Evolutionary conservation across 805 yeast genomes (phyloP), one percentile per base, ranked within the genome.

Genomic region (Saccharomycodes ludwigii): DNA sequence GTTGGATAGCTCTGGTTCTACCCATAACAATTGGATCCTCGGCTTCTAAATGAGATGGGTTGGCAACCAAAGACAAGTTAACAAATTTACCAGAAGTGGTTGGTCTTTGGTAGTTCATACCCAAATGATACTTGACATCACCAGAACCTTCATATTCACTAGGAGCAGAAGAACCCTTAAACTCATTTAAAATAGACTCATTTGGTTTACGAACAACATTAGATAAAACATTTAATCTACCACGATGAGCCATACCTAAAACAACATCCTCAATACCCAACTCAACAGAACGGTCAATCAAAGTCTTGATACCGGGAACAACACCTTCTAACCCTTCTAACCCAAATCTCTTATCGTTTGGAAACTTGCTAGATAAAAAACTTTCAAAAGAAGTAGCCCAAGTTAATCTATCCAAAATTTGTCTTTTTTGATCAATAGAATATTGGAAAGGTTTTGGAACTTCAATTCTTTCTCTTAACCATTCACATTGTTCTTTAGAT

Each of bases 191-290:
- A 54, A 91, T 91, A 31, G 95, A 85, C 66, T 88, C 97, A 58
- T 91, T 86, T 50, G 98, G 97, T 61, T 91, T 91, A 66, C 98
- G 81, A 30, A 91, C 96, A 49, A 91, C 97, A 65, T 91, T 91
- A 38, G 97, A 84, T 61, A 91, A 73, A 78, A 91, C 86, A 61
- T 91, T 91, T 51, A 91, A 70, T 67, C 99, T 78, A 64, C 99
- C 99, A 72, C 99, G 82, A 64, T 91, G 99, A 33, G 99, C 96
- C 97, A 91, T 91, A 66, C 99, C 99, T 48, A 91, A 79, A 50
- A 88, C 93, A 40, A 91, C 76, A 57, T 88, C 97, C 62, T 86
- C 95, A 32, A 88, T 78, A 48, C 99, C 99, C 40, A 66, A 63
- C 44, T 81, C 93, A 31, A 86, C 97, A 27, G 95, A 71, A 44